A percentile compares a stretch with the other conserved stretches of the same genome.
These are phyloP conservation scores for Candida multigemmis DNA, from an alignment of 805 yeast genomes.

Conservation along the genomic window DNA sequence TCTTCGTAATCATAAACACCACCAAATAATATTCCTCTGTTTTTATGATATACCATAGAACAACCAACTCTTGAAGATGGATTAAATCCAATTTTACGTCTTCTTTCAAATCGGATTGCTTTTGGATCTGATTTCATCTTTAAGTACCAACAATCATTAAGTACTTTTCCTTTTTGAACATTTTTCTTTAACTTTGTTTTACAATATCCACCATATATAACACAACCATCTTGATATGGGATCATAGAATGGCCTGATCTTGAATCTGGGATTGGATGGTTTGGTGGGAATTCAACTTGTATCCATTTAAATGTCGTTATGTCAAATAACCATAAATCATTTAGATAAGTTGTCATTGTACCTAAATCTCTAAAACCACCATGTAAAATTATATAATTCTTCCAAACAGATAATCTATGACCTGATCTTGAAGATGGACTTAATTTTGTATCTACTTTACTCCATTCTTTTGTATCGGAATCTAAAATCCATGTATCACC, in stretches of 20 bases:
- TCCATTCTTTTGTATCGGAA: slow-evolving; percentile 79
- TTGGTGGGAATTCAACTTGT: slow-evolving; percentile 78
- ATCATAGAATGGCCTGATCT: slow-evolving; percentile 89
- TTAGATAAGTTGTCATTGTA: slow-evolving; percentile 68
- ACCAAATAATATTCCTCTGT: slow-evolving; percentile 88
- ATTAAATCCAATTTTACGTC: slow-evolving; percentile 80
- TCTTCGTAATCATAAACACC: slow-evolving; percentile 95
- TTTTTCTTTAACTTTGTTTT: slow-evolving; percentile 88
- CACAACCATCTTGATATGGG: slow-evolving; percentile 73
- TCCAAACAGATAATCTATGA: slow-evolving; percentile 86
- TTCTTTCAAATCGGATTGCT: slow-evolving; percentile 78
- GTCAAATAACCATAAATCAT: slow-evolving; percentile 91
- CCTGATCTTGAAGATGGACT: slow-evolving; percentile 85
- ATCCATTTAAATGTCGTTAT: slow-evolving; percentile 84
- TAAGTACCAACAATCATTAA: slow-evolving; percentile 77
- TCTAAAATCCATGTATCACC: slow-evolving; percentile 96
- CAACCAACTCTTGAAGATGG: slow-evolving; percentile 96
- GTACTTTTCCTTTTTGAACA: slow-evolving; percentile 81
- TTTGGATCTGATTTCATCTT: slow-evolving; percentile 80
- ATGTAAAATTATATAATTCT: slow-evolving; percentile 72
- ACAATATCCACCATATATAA: slow-evolving; percentile 88
- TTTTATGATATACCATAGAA: slow-evolving; percentile 79
- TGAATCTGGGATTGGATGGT: slow-evolving; percentile 77
- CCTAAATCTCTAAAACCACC: slow-evolving; percentile 96
- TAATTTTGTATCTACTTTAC: slow-evolving; percentile 66